These are phyloP conservation scores for Didymella pinodella DNA, from an alignment of 2,329 filamentous ascomycete genomes.

Conservation along the genomic window DNA sequence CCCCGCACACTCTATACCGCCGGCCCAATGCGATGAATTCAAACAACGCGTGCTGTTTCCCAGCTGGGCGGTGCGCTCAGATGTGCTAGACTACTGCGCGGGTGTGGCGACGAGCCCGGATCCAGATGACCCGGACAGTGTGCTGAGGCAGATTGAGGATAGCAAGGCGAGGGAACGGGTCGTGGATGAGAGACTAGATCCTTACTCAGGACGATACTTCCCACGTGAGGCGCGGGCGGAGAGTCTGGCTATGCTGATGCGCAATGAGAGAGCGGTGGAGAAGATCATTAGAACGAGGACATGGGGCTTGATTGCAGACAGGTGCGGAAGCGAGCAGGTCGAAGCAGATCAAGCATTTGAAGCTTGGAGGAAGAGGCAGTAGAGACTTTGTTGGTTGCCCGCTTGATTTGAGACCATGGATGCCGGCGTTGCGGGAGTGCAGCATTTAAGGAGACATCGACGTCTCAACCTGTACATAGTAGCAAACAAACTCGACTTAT, in stretches of 20 bases:
- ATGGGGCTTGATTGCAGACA: conserved; percentile 78
- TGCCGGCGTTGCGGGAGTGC: conserved; percentile 12
- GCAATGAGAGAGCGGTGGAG: conserved; percentile 80
- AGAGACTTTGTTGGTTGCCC: not conserved
- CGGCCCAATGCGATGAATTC: conserved; percentile 72
- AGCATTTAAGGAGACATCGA: not conserved
- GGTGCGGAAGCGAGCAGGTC: conserved; percentile 68
- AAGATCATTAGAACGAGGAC: conserved; percentile 80
- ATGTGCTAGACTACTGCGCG: conserved; percentile 88
- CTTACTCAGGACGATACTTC: conserved; percentile 86
- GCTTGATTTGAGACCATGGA: not conserved
- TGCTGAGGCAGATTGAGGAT: conserved; percentile 73
- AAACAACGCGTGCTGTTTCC: conserved; percentile 83
- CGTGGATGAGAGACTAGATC: conserved; percentile 88
- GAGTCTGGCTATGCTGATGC: conserved; percentile 73
- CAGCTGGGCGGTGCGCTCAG: conserved; percentile 82
- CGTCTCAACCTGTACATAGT: not conserved
- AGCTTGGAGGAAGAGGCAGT: conserved; percentile 40
- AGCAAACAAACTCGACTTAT: conserved; percentile 9
- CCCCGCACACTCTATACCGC: conserved; percentile 63
- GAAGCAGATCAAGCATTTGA: conserved; percentile 52
- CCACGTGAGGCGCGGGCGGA: conserved; percentile 82
- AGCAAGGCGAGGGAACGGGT: conserved; percentile 74
- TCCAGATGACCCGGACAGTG: conserved; percentile 81
- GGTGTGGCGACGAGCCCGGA: conserved; percentile 87